Evolutionary conservation across 805 yeast genomes (phyloP), one percentile per base, ranked within the genome.

Genomic region (Teunomyces barrocoloradensis): DNA sequence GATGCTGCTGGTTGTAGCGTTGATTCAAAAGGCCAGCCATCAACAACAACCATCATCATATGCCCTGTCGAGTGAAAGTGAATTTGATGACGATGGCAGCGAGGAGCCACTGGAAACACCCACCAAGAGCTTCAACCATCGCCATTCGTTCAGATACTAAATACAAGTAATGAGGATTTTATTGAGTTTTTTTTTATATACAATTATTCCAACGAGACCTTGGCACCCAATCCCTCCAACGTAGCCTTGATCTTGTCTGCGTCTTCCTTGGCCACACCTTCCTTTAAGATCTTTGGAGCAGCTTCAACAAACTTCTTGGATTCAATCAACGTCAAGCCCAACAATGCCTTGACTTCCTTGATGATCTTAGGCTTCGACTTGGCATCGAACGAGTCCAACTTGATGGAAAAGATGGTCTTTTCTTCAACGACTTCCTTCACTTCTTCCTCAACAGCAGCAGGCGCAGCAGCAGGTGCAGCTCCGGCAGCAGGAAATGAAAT

Each of bases 271-370:
- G 96, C 85, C 52, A 94, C 90, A 60, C 90, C 89, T 61, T 94
- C 99, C 77, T 94, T 94, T 69, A 94, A 78, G 40, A 87, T 77
- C 79, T 94, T 94, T 59, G 99, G 99, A 52, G 99, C 98, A 61
- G 89, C 74, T 77, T 94, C 99, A 49, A 94, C 99, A 57, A 94
- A 88, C 76, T 94, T 94, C 84, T 94, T 94, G 53, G 97, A 88
- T 68, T 94, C 98, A 51, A 94, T 99, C 59, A 94, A 79, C 5
- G 96, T 89, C 60, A 94, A 78, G 12, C 97, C 97, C 62, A 94
- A 79, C 64, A 92, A 75, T 52, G 86, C 79, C 78, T 94, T 94
- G 59, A 94, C 96, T 75, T 94, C 99, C 78, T 94, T 94, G 68
- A 94, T 94, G 69, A 94, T 82, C 85, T 94, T 94, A 51, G 99